phyloP scores from a whole-genome alignment of 192 early-diverging fungal species.

The Coemansia sp. region DNA sequence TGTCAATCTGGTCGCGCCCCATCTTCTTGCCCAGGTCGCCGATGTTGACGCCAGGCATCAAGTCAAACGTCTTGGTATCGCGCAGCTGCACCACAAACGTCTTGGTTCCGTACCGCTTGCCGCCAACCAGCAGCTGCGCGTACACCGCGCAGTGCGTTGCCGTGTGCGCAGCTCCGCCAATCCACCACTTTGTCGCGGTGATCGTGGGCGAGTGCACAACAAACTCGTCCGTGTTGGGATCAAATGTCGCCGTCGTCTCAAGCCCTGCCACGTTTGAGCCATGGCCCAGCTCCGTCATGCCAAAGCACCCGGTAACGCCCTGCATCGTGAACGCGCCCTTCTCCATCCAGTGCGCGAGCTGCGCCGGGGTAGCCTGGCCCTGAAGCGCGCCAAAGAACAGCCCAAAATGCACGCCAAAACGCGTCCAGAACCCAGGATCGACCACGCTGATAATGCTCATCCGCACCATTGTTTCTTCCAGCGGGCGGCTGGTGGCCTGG shows the following conservation, averaged over 20 bases:
- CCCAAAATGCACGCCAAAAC: conserved; percentile 88
- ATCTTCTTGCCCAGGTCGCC: conserved; percentile 95
- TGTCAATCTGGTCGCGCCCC: conserved; percentile 88
- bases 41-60: conserved; percentile 83
- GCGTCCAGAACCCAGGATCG: conserved; percentile 89
- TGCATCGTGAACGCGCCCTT: conserved; percentile 80
- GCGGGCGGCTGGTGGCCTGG: conserved; percentile 68
- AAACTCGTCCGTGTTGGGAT: conserved; percentile 80
- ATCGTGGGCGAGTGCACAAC: conserved; percentile 77
- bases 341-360: conserved; percentile 82
- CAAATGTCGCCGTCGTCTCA: conserved; percentile 90
- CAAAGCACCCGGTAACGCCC: conserved; percentile 86
- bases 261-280: conserved; percentile 90
- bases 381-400: conserved; percentile 85
- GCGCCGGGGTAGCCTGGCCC: conserved; percentile 78
- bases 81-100: conserved; percentile 88
- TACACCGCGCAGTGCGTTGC: conserved; percentile 81
- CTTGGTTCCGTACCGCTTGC: conserved; percentile 80
- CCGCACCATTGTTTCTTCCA: conserved; percentile 66
- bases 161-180: conserved; percentile 91
- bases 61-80: conserved; percentile 71
- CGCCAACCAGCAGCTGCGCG: conserved; percentile 80
- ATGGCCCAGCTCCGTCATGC: conserved; percentile 91
- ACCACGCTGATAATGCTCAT: conserved; percentile 80
- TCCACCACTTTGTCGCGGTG: conserved; percentile 95